Conservation (phyloP, 2,329 filamentous ascomycete species). For the Claviceps sp. region DNA sequence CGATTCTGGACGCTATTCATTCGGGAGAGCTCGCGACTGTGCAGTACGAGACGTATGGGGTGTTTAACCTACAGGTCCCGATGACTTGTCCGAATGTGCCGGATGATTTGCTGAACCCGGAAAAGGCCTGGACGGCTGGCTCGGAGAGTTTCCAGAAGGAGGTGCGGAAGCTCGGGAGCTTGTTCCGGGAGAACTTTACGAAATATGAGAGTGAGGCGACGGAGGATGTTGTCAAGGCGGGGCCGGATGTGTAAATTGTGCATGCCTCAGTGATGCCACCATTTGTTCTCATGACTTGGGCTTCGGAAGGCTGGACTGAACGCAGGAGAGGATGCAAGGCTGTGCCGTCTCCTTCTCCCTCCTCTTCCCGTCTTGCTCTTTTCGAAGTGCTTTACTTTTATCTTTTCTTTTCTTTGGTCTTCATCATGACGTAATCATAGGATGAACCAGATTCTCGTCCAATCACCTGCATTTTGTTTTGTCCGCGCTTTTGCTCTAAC, state of each 20-base stretch:
- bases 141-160: conserved; percentile 71
- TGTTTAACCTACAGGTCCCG: conserved; percentile 95
- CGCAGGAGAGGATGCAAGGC: too few species aligned
- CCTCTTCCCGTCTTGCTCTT: too few species aligned
- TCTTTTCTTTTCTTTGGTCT: too few species aligned
- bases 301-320: too few species aligned
- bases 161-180: conserved; percentile 74
- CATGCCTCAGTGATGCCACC: too few species aligned
- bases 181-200: conserved; percentile 96
- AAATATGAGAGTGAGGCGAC: conserved; percentile 84
- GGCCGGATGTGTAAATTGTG: conserved; percentile 27
- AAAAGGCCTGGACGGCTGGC: conserved; percentile 79
- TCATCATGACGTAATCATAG: too few species aligned
- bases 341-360: too few species aligned
- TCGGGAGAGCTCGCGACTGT: conserved; percentile 85
- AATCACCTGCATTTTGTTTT: too few species aligned
- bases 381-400: too few species aligned
- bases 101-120: conserved; percentile 84
- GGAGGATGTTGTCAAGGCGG: conserved; percentile 59
- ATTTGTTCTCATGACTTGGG: too few species aligned
- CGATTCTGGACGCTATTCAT: conserved; percentile 97
- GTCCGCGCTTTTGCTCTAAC: too few species aligned
- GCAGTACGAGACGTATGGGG: conserved; percentile 88
- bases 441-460: too few species aligned
- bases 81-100: conserved; percentile 83